Evolutionary conservation across 2,329 filamentous ascomycete genomes (phyloP), one percentile per base, ranked within the genome.

Genomic region (Hypoxylon sp.): DNA sequence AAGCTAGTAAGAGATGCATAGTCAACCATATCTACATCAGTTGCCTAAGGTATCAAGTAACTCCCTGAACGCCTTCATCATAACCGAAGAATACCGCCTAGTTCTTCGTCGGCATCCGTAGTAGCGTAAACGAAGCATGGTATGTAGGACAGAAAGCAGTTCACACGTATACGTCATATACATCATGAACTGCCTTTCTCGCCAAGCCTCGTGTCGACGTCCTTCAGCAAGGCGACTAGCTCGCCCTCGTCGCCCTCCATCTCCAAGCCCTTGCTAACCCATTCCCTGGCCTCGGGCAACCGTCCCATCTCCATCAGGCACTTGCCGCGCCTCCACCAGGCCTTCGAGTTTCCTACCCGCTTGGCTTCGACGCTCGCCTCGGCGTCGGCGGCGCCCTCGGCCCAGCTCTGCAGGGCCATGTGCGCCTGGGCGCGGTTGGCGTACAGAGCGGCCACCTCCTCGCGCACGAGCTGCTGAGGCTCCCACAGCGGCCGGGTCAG

Each of bases 271-370:
- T 85, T 83, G 64, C 82, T 83, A 35, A 97, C 83, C 86, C 92
- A 96, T 62, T 88, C 86, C 68, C 81, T 81, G 1, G 93, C 92
- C 84, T 98, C 94, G 52, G 90, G 87, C 70, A 91, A 77, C 59
- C 94, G 77, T 1, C 90, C 89, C 95, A 98, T 98, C 85, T 99
- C 95, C 65, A 89, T 77, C 71, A 98, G 76, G 72, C 92, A 96
- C 78, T 87, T 87, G 8, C 91, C 95, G 60, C 91, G 82, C 60
- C 95, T 82, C 88, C 92, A 97, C 92, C 94, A 98, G 0, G 88
- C 93, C 85, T 98, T 98, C 1, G 91, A 87, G 74, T 99, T 98
- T 33, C 89, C 92, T 37, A 88, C 83, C 65, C 87, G 85, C 81
- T 94, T 93, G 62, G 91, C 88, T 80, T 97, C 93, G 38, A 97